Percentiles rank a stretch among this genome's conserved stretches.
phyloP scores from a whole-genome alignment of 371 early-diverging fungal species.

The Mucor plumbeus region DNA sequence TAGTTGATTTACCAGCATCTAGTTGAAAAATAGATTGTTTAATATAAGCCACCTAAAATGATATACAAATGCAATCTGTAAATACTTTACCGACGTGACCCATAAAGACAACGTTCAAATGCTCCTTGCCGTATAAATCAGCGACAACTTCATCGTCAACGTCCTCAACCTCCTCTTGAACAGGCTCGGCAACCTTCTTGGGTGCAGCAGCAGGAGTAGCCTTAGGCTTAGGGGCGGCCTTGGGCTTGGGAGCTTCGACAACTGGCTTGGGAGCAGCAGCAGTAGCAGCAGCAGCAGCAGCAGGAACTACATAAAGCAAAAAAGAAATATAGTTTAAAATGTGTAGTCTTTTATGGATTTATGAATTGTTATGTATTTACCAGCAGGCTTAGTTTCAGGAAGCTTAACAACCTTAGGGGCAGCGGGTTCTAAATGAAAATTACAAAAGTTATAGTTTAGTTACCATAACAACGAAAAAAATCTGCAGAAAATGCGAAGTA shows the following conservation, averaged over 20 bases:
- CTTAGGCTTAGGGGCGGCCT: constrained; percentile 14
- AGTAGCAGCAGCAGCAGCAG: constrained; percentile 8
- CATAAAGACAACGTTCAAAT: constrained; percentile 97
- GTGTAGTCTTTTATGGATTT: not conserved
- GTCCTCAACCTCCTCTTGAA: constrained; percentile 46
- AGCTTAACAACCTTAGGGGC: constrained; percentile 42
- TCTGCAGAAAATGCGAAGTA: not conserved
- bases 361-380: not conserved
- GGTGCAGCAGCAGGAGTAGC: constrained; percentile 2
- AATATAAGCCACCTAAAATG: constrained; percentile 24
- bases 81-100: constrained; percentile 92
- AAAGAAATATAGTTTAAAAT: too few species aligned
- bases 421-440: constrained; percentile 17
- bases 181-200: constrained; percentile 13
- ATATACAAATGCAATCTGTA: not conserved
- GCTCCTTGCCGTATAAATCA: constrained; percentile 87
- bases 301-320: too few species aligned
- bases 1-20: constrained; percentile 99
- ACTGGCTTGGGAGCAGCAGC: constrained; percentile 21
- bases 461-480: not conserved
- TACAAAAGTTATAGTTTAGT: not conserved
- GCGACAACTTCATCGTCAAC: constrained; percentile 65
- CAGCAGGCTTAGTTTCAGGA: constrained; percentile 37
- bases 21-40: not conserved
- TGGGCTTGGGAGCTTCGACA: constrained; percentile 18